Percentiles rank a stretch among this genome's conserved stretches.
Conservation (phyloP, 140 eudicot species). For the Oenanthe javanica region DNA sequence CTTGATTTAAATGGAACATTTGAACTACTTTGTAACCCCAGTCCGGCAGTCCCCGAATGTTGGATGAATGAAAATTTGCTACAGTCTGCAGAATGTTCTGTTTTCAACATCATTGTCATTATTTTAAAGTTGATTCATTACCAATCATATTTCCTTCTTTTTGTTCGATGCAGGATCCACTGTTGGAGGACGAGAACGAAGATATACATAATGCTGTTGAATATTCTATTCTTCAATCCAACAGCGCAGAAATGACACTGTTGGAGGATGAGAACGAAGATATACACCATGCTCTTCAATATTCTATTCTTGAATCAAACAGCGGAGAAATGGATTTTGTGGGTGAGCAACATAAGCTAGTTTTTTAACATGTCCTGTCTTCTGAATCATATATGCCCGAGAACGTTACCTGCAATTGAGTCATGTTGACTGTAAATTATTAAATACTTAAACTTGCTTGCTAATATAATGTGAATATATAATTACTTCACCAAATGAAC, state of each 20-base stretch:
- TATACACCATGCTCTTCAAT: neutral
- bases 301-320: neutral
- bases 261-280: conserved; percentile 1
- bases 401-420: neutral
- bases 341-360: neutral
- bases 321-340: neutral
- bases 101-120: neutral
- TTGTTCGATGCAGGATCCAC: neutral
- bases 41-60: neutral
- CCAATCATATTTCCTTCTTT: neutral
- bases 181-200: neutral
- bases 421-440: neutral
- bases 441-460: neutral
- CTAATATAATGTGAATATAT: neutral
- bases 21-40: neutral
- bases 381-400: neutral
- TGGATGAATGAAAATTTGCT: neutral
- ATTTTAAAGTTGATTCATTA: neutral
- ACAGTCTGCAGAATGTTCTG: neutral
- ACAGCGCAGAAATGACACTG: neutral
- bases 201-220: neutral
- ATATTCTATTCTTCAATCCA: no score
- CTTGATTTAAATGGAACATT: neutral
- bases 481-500: neutral
- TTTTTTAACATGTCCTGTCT: neutral